These are phyloP conservation scores for Asterochloris sp. DNA, from an alignment of 139 green algal species.

Conservation along the genomic window DNA sequence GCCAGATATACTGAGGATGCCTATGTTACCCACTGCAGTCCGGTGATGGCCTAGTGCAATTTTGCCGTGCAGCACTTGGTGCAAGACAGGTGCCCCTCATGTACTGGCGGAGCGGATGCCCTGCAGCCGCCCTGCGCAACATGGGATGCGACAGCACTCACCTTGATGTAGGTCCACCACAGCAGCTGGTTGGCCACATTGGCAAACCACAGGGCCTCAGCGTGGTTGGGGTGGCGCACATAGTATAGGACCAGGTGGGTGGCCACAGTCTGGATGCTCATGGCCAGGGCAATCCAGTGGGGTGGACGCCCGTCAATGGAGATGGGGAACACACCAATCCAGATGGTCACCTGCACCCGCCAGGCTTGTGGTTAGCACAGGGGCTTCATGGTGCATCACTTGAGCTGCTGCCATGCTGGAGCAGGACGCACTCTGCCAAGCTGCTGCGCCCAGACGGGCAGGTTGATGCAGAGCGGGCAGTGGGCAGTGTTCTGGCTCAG, in stretches of 20 bases:
- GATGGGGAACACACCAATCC: slow-evolving; percentile 35
- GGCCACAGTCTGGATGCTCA: slow-evolving; percentile 30
- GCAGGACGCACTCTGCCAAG: no score
- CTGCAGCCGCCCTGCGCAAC: background rate
- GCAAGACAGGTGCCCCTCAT: background rate
- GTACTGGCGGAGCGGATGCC: background rate
- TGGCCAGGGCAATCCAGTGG: slow-evolving; percentile 8
- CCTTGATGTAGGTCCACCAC: slow-evolving; percentile 38
- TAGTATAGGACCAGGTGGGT: slow-evolving; percentile 31
- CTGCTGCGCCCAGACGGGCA: no score
- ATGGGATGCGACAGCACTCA: background rate
- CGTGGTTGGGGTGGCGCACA: slow-evolving; percentile 24
- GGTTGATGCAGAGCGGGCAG: no score
- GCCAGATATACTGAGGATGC: no score
- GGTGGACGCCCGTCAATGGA: slow-evolving; percentile 10
- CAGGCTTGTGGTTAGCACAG: no score
- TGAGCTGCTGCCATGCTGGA: no score
- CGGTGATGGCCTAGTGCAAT: no score
- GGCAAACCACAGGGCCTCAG: slow-evolving; percentile 35
- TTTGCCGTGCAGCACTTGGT: no score
- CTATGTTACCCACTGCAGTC: background rate
- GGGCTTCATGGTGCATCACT: no score
- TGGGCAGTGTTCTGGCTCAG: no score
- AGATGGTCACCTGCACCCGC: slow-evolving; percentile 28
- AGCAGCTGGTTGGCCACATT: slow-evolving; percentile 28